A percentile compares a stretch with the other conserved stretches of the same genome.
Evolutionary conservation across 805 yeast genomes (phyloP).

Genomic region (Maudiozyma saulgeensis): DNA sequence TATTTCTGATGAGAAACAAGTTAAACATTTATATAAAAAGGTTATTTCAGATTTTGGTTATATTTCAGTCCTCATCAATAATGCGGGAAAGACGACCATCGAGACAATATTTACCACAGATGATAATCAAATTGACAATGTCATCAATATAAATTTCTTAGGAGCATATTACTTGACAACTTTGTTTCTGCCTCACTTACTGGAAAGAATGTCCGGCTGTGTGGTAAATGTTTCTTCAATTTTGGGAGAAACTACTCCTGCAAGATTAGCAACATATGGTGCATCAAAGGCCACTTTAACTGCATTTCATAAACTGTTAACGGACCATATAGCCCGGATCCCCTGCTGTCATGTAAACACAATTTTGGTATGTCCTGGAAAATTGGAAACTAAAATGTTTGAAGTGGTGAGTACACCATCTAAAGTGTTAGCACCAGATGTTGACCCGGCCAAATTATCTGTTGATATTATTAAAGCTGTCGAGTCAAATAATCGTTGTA

Average conservation of each 20-base stretch:
- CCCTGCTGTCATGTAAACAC: conserved; percentile 42
- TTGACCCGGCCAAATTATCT: conserved; percentile 64
- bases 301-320: conserved; percentile 73
- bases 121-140: conserved; percentile 49
- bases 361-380: conserved; percentile 80
- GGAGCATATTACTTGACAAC: conserved; percentile 65
- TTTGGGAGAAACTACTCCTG: conserved; percentile 78
- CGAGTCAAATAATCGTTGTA: conserved; percentile 54
- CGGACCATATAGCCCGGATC: conserved; percentile 42
- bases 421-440: conserved; percentile 67
- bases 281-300: conserved; percentile 84
- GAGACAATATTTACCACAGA: conserved; percentile 45
- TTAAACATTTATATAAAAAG: conserved; percentile 32
- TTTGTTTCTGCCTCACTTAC: conserved; percentile 66
- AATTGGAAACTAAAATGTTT: conserved; percentile 68
- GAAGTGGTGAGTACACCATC: conserved; percentile 66
- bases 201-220: conserved; percentile 52
- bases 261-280: conserved; percentile 70
- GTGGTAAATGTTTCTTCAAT: conserved; percentile 78
- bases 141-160: conserved; percentile 57
- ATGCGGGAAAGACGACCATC: conserved; percentile 71
- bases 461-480: conserved; percentile 44
- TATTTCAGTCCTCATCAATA: conserved; percentile 66
- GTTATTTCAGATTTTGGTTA: conserved; percentile 43
- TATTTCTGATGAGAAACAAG: conserved; percentile 44